Evolutionary conservation across 2,329 filamentous ascomycete species (phyloP), one percentile per base, ranked within the genome.

Genomic region (Clarireedia monteithiana): DNA sequence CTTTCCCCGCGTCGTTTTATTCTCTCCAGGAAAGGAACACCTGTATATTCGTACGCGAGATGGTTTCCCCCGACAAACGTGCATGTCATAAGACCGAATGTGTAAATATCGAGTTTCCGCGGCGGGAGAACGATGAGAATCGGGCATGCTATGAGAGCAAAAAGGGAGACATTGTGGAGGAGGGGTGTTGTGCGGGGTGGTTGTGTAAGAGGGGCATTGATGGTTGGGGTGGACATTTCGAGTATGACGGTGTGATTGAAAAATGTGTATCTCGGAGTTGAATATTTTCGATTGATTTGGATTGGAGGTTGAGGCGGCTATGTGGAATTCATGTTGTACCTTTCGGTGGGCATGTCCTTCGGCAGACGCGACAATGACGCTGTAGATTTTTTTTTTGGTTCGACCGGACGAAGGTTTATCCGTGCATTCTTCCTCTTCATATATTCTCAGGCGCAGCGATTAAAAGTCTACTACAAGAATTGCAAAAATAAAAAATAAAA

Each of bases 21-120:
- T 4, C 65, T 55, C 23, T 62, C 53, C 1, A 64, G 48, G 4
- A 68, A 64, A 14, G 59, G 62, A 5, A 62, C 53, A 6, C 68
- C 68, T 2, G 65, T 68, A 44, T 66, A 68, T 45, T 67, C 62
- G 12, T 58, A 53, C 1, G 61, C 52, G 12, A 69, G 54, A n/a
- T 70, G 63, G 51, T 70, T 69, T 2, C 57, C 63, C 30, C 61
- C 63, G 2, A 64, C 42, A 20, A 63, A 61, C 6, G 63, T 68
- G 2, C 74, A 73, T 27, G 73, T 68, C 44, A 74, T 69, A 6
- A 85, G 74, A 0, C 72, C 73, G 62, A 82, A 73, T 17, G 81
- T 84, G 70, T 82, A 84, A 53, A 79, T 64, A 65, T 85, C 82
- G 50, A 85, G 69, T 69, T 84, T 84, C 47, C 82, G 79, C 0